Conservation (phyloP, 176 grass and related monocot genomes). For the Dendrocalamus sinicus region DNA sequence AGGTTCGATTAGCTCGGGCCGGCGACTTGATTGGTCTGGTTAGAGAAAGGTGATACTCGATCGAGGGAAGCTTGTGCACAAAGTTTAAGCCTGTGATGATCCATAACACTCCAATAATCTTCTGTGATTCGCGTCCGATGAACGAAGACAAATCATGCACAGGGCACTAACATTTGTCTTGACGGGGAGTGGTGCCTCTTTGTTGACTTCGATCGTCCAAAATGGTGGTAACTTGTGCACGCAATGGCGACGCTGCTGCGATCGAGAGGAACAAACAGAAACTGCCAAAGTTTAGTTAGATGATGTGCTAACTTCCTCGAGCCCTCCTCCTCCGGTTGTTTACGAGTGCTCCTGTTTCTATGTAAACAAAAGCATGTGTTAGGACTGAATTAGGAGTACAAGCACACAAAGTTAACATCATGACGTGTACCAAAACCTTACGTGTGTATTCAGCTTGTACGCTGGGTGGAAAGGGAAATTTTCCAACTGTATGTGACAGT, state of each 20-base stretch:
- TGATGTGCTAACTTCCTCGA: conserved; percentile 1
- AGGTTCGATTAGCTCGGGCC: background rate
- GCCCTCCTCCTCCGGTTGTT: background rate
- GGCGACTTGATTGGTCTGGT: background rate
- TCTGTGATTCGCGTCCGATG: background rate
- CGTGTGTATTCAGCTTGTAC: too few relatives aligned
- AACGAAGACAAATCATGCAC: background rate
- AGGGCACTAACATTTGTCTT: background rate
- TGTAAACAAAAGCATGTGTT: background rate
- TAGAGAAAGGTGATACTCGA: background rate
- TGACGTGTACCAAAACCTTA: background rate
- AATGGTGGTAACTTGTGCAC: conserved; percentile 22
- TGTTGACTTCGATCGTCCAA: conserved; percentile 32
- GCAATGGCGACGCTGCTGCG: too few relatives aligned
- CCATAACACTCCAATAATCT: background rate
- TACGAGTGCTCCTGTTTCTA: background rate
- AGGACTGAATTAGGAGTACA: background rate
- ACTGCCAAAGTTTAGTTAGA: background rate
- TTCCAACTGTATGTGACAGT: too few relatives aligned
- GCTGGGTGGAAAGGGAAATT: too few relatives aligned
- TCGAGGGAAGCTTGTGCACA: background rate
- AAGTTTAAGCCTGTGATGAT: background rate
- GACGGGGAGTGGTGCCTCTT: background rate
- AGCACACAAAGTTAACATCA: background rate
- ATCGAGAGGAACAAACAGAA: background rate